These are phyloP conservation scores for Fremontodendron californicum DNA, from an alignment of 345 rosid species.

Conservation along the genomic window DNA sequence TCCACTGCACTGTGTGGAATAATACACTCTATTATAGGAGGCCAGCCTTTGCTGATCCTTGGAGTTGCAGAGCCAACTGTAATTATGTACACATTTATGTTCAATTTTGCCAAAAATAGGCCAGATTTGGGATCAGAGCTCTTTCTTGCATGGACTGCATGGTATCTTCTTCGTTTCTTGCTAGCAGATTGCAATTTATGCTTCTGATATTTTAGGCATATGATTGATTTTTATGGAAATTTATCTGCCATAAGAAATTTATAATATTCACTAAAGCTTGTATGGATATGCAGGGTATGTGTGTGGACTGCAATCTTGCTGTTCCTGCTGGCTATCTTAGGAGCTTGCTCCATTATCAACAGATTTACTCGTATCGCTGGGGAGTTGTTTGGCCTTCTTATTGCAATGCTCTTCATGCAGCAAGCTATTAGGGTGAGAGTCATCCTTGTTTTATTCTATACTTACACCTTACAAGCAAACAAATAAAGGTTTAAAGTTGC, in stretches of 20 bases:
- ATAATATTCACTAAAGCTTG: neutral
- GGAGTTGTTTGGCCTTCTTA: slow-evolving; percentile 87
- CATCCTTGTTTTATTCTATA: slow-evolving; percentile 1
- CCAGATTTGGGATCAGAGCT: slow-evolving; percentile 72
- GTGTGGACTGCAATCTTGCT: slow-evolving; percentile 90
- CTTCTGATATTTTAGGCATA: slow-evolving; percentile 1
- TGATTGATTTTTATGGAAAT: neutral
- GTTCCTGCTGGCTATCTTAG: slow-evolving; percentile 75
- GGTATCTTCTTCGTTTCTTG: slow-evolving; percentile 39
- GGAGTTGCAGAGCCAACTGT: slow-evolving; percentile 99
- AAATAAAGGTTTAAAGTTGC: neutral
- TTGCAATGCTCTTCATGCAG: slow-evolving; percentile 94
- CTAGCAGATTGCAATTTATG: neutral
- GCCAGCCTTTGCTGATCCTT: slow-evolving; percentile 87
- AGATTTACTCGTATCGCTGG: slow-evolving; percentile 94
- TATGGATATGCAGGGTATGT: slow-evolving; percentile 62
- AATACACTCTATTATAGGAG: slow-evolving; percentile 80
- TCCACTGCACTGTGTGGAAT: slow-evolving; percentile 91
- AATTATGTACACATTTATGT: slow-evolving; percentile 94
- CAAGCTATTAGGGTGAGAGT: slow-evolving; percentile 73
- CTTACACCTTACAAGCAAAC: neutral
- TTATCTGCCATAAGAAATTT: neutral
- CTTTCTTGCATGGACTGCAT: slow-evolving; percentile 93
- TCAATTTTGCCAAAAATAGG: slow-evolving; percentile 76
- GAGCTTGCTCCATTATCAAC: slow-evolving; percentile 91